These are phyloP conservation scores for Besnoitia besnoiti DNA, from an alignment of 169 alveolate species.

Conservation along the genomic window DNA sequence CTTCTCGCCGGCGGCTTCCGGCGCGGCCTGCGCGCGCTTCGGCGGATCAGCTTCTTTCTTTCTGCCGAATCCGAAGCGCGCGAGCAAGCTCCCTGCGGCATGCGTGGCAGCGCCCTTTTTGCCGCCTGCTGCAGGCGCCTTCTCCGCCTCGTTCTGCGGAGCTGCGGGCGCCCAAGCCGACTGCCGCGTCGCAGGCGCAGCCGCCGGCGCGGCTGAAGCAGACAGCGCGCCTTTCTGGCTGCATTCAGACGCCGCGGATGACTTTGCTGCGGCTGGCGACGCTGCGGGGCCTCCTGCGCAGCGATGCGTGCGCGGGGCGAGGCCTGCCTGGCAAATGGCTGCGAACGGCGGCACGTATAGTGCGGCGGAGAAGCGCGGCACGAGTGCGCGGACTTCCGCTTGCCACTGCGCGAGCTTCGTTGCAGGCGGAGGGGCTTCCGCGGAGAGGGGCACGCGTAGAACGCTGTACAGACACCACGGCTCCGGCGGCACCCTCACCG, in stretches of 20 bases:
- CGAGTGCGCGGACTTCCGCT: neutral
- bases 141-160: neutral
- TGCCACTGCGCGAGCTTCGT: neutral
- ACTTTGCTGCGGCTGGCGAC: neutral
- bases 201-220: neutral
- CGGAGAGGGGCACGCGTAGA: neutral
- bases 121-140: neutral
- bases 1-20: neutral
- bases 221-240: neutral
- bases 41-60: neutral
- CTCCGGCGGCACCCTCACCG: neutral
- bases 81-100: neutral
- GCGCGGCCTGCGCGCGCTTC: neutral
- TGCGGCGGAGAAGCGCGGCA: neutral
- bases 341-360: slow-evolving; percentile 21
- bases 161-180: neutral
- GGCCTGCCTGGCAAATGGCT: neutral
- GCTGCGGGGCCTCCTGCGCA: slow-evolving; percentile 1
- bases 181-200: neutral
- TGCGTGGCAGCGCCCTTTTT: neutral
- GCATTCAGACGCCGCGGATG: neutral
- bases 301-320: neutral
- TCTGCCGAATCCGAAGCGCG: slow-evolving; percentile 8
- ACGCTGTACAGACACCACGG: slow-evolving; percentile 28
- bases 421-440: neutral